Evolutionary conservation across 768 basidiomycete genomes (phyloP).

Genomic region (Hygrocybe coccinea): DNA sequence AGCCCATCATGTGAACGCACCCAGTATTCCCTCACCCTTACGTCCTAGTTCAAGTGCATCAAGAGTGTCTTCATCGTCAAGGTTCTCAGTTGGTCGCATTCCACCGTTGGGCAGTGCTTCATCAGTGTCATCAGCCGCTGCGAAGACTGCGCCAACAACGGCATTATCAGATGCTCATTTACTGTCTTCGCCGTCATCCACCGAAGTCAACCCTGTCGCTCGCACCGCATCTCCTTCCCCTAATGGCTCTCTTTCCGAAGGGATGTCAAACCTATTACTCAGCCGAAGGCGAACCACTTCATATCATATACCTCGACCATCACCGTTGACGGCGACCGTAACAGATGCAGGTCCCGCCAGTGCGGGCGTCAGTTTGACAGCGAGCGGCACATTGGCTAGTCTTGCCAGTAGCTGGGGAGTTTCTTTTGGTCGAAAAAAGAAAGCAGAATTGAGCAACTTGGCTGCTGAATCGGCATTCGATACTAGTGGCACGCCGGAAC

Average conservation of each 20-base stretch:
- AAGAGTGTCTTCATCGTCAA: constrained; percentile 61
- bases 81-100: constrained; percentile 59
- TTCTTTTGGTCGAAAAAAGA: constrained; percentile 56
- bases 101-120: constrained; percentile 52
- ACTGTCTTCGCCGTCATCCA: constrained; percentile 42
- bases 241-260: constrained; percentile 58
- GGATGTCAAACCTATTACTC: constrained; percentile 42
- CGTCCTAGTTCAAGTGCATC: constrained; percentile 73
- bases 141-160: constrained; percentile 64
- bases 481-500: constrained; percentile 13
- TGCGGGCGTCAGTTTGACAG: constrained; percentile 32
- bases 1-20: constrained; percentile 31
- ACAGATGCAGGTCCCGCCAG: constrained; percentile 26
- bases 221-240: constrained; percentile 51
- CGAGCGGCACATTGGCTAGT: constrained; percentile 50
- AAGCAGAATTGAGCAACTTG: constrained; percentile 26
- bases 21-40: constrained; percentile 48
- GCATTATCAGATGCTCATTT: constrained; percentile 56
- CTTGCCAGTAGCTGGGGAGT: constrained; percentile 64
- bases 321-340: constrained; percentile 36
- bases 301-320: constrained; percentile 50
- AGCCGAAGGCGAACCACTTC: constrained; percentile 57
- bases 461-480: constrained; percentile 29
- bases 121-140: constrained; percentile 35
- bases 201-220: constrained; percentile 37